Conservation (phyloP, 495 filamentous ascomycete genomes). For the Hamigera avellanea region DNA sequence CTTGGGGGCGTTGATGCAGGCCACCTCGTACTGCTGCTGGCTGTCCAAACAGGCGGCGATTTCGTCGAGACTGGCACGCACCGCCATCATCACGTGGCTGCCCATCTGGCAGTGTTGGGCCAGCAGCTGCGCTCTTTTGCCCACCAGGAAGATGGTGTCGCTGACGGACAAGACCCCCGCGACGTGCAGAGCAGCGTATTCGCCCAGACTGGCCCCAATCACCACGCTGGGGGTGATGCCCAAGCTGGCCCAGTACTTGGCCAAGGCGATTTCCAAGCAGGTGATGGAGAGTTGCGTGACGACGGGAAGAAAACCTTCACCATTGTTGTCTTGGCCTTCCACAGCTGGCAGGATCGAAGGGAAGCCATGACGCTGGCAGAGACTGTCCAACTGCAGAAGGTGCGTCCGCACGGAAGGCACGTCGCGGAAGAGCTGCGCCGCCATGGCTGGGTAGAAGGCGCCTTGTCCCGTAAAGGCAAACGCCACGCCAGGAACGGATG, state of each 20-base stretch:
- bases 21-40: slow-evolving; percentile 18
- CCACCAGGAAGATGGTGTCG: slow-evolving; percentile 57
- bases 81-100: slow-evolving; percentile 43
- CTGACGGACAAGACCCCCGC: slow-evolving; percentile 69
- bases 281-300: slow-evolving; percentile 68
- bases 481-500: too few relatives aligned
- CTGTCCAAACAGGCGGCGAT: neutral
- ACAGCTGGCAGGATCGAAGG: slow-evolving; percentile 41
- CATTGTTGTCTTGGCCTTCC: slow-evolving; percentile 2
- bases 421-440: neutral
- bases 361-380: slow-evolving; percentile 9
- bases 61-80: slow-evolving; percentile 13
- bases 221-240: slow-evolving; percentile 67
- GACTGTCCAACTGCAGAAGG: neutral
- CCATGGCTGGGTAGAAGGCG: slow-evolving; percentile 33
- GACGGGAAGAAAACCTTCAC: slow-evolving; percentile 49
- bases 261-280: slow-evolving; percentile 76
- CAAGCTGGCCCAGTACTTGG: slow-evolving; percentile 68
- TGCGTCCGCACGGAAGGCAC: neutral
- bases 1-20: slow-evolving; percentile 51
- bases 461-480: slow-evolving; percentile 64
- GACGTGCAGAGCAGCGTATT: slow-evolving; percentile 80
- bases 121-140: slow-evolving; percentile 11
- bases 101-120: slow-evolving; percentile 1
- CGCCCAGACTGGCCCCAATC: slow-evolving; percentile 76